Conservation (phyloP, 225 moss, liverwort and hornwort species). For the Thuidium tamariscinum region DNA sequence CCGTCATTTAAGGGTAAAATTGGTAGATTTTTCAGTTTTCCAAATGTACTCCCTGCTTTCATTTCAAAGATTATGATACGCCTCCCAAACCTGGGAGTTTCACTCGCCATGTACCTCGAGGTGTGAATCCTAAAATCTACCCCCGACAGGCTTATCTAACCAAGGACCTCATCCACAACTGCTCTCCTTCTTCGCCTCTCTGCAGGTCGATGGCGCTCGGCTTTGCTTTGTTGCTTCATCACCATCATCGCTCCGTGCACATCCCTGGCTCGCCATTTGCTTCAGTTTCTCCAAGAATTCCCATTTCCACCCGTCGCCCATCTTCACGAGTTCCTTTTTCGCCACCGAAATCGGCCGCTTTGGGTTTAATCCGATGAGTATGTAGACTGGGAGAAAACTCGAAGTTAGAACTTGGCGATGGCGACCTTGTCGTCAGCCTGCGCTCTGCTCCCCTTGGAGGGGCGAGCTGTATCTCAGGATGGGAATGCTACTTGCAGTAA, state of each 20-base stretch:
- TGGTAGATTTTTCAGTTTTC: no score
- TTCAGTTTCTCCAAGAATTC: not conserved
- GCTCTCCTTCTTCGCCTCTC: not conserved
- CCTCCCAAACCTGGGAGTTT: not conserved
- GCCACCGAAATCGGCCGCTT: not conserved
- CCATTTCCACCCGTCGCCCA: not conserved
- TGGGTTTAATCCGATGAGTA: not conserved
- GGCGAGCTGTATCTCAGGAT: not conserved
- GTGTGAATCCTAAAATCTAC: not conserved
- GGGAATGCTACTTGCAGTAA: constrained; percentile 5
- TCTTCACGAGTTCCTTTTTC: not conserved
- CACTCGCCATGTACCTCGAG: not conserved
- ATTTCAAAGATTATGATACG: no score
- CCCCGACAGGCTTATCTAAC: not conserved
- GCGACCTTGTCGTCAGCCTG: constrained; percentile 26
- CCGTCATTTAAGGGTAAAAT: no score
- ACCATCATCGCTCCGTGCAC: not conserved
- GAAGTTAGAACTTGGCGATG: not conserved
- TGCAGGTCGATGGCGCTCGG: not conserved
- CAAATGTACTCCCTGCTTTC: not conserved
- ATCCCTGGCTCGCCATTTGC: not conserved
- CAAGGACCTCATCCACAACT: not conserved
- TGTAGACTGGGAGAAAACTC: not conserved
- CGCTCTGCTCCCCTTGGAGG: not conserved
- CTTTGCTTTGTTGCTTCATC: not conserved